Conservation (phyloP, 2,329 filamentous ascomycete species). For the Cytospora piceae region DNA sequence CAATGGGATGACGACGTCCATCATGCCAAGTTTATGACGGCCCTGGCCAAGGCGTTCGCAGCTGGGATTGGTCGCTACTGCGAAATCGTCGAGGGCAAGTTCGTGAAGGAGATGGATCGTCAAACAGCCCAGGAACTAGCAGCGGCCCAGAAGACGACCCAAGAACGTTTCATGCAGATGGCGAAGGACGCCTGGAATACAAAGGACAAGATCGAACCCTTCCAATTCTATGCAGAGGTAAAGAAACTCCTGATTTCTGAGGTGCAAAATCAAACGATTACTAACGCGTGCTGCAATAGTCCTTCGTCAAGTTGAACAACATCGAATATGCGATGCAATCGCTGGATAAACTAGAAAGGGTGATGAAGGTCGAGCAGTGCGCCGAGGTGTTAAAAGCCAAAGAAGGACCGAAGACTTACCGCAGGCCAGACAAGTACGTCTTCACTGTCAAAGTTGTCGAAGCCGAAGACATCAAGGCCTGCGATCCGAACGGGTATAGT, state of each 20-base stretch:
- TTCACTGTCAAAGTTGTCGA: slow-evolving; percentile 99
- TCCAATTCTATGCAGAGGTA: slow-evolving; percentile 94
- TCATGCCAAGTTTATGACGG: slow-evolving; percentile 96
- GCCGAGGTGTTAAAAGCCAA: slow-evolving; percentile 78
- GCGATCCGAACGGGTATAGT: slow-evolving; percentile 89
- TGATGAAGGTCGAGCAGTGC: slow-evolving; percentile 90
- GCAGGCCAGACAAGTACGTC: slow-evolving; percentile 83
- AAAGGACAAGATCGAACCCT: slow-evolving; percentile 92
- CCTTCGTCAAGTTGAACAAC: slow-evolving; percentile 97
- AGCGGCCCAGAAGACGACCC: slow-evolving; percentile 74
- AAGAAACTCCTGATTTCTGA: slow-evolving; percentile 38
- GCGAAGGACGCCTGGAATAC: slow-evolving; percentile 92
- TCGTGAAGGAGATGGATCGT: slow-evolving; percentile 90
- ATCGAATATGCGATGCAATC: slow-evolving; percentile 93
- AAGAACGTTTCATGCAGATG: slow-evolving; percentile 91
- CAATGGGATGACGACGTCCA: slow-evolving; percentile 94
- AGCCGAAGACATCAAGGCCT: slow-evolving; percentile 96
- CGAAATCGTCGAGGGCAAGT: slow-evolving; percentile 83
- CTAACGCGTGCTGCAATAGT: slow-evolving; percentile 54
- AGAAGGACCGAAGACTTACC: slow-evolving; percentile 66
- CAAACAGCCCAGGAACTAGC: slow-evolving; percentile 86
- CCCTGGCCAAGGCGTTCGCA: slow-evolving; percentile 82
- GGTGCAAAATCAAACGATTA: background rate
- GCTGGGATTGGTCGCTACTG: slow-evolving; percentile 86
- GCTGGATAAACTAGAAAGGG: slow-evolving; percentile 85